phyloP scores from a whole-genome alignment of 2,329 filamentous ascomycete genomes.

The Sarocladium strictum region DNA sequence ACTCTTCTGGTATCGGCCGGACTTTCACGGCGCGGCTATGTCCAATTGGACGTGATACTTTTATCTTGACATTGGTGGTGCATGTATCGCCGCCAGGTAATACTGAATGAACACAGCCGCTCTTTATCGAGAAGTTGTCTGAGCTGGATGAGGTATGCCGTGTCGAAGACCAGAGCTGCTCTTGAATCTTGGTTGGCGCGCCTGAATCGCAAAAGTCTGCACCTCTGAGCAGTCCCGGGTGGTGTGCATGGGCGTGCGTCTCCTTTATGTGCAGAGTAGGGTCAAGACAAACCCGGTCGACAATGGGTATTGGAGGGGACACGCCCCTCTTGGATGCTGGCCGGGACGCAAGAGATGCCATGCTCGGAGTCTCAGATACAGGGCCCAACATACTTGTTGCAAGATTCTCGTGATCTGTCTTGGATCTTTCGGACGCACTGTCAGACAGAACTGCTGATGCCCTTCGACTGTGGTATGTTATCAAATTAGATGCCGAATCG shows the following conservation, averaged over 20 bases:
- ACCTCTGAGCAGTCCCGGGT: conserved; percentile 15
- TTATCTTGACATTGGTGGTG: conserved; percentile 12
- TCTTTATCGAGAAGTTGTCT: conserved; percentile 11
- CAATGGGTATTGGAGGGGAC: neutral
- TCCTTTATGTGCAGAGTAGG: conserved; percentile 12
- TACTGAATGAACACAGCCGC: conserved; percentile 15
- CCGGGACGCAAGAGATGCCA: neutral
- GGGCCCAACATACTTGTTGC: neutral
- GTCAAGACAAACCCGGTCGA: conserved; percentile 13
- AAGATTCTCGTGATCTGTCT: conserved; percentile 1
- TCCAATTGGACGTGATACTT: conserved; percentile 14
- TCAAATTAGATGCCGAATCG: neutral
- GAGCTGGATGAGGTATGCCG: conserved; percentile 15
- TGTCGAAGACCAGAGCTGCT: conserved; percentile 8
- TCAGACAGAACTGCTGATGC: neutral
- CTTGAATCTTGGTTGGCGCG: conserved; percentile 7
- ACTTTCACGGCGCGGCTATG: conserved; percentile 20
- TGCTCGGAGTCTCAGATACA: neutral
- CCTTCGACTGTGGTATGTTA: neutral
- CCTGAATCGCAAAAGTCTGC: conserved; percentile 17
- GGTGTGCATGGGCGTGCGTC: conserved; percentile 13
- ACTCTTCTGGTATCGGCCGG: conserved; percentile 14
- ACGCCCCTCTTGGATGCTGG: neutral
- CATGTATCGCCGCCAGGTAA: conserved; percentile 13
- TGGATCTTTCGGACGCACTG: conserved; percentile 10